Evolutionary conservation across 1,284 basidiomycete species (phyloP), one percentile per base, ranked within the genome.

Genomic region (Singerocomus inundabilis): DNA sequence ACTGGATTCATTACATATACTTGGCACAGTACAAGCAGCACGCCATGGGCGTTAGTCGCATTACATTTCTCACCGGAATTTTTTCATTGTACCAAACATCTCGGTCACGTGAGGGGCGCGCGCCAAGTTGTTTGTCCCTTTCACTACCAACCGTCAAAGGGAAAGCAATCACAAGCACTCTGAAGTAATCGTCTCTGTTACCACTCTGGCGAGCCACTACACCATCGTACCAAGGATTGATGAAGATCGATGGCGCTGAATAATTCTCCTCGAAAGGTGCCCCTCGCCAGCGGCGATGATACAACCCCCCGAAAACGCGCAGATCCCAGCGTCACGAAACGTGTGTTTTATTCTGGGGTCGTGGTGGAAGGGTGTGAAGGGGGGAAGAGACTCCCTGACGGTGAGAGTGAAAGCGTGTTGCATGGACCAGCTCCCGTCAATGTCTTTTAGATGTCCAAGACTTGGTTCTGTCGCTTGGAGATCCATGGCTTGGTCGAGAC

Each of bases 321-420:
- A 2, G 66, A 69, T 21, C 67, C 74, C n/a, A 64, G 66, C 35
- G 56, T 77, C 53, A 91, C 84, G 3, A 84, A 77, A 64, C 84
- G 88, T 63, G 84, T 82, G 28, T 91, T 91, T 68, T 88, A 84
- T 67, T 89, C 85, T 58, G 85, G 84, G 32, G 86, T 91, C 30
- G 88, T 91, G 18, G 85, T 91, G 26, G 88, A 91, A 68, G 85
- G 83, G 44, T 80, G 84, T 33, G 84, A 85, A 52, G 76, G 79
- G 58, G 85, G 84, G 2, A 77, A 73, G 57, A 76, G 79, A 53
- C 76, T 90, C 47, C 76, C 85, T 37, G 81, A 84, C 69, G 89
- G 88, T 85, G 21, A 21, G 59, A 51, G 74, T 70, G 16, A 11
- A 6, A 5, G 18, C 18, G 30, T 51, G 32, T 46, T 28, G 7